Percentiles rank a stretch among this genome's conserved stretches.
Evolutionary conservation across 2,329 filamentous ascomycete genomes (phyloP).

Genomic region (Claviceps sorghi): DNA sequence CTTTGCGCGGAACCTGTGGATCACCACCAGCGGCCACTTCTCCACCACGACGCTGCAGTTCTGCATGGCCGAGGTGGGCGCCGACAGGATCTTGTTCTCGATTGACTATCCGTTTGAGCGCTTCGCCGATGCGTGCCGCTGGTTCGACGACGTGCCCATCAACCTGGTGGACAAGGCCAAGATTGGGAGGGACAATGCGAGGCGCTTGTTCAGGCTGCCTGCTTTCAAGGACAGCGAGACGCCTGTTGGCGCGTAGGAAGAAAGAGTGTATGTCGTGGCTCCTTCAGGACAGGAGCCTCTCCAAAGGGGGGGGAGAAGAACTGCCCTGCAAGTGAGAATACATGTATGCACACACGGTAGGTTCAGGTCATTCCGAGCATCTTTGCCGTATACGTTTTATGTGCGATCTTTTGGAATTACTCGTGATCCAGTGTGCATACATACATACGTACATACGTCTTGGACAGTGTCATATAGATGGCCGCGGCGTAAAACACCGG

Average conservation of each 20-base stretch:
- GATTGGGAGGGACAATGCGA: constrained; percentile 29
- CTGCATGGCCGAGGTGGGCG: constrained; percentile 31
- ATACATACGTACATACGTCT: no score
- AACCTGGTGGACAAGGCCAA: constrained; percentile 22
- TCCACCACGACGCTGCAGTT: constrained; percentile 37
- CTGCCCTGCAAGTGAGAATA: no score
- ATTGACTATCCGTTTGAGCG: constrained; percentile 40
- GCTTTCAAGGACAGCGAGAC: constrained; percentile 18
- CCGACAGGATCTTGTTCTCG: constrained; percentile 36
- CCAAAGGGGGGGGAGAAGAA: no score
- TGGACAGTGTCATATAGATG: constrained; percentile 46
- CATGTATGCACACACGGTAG: no score
- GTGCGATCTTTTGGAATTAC: constrained; percentile 1
- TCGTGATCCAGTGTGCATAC: no score
- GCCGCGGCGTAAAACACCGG: constrained; percentile 37
- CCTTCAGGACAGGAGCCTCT: no score
- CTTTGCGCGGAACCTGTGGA: constrained; percentile 40
- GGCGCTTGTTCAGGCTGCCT: constrained; percentile 24
- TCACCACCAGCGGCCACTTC: constrained; percentile 43
- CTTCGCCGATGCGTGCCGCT: constrained; percentile 26
- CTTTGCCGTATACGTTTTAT: no score
- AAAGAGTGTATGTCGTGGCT: no score
- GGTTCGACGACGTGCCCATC: constrained; percentile 24
- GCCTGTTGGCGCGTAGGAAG: constrained; percentile 2
- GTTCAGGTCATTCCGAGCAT: no score